Conservation (phyloP, 2,329 filamentous ascomycete species). For the Ophiosphaerella narmari region DNA sequence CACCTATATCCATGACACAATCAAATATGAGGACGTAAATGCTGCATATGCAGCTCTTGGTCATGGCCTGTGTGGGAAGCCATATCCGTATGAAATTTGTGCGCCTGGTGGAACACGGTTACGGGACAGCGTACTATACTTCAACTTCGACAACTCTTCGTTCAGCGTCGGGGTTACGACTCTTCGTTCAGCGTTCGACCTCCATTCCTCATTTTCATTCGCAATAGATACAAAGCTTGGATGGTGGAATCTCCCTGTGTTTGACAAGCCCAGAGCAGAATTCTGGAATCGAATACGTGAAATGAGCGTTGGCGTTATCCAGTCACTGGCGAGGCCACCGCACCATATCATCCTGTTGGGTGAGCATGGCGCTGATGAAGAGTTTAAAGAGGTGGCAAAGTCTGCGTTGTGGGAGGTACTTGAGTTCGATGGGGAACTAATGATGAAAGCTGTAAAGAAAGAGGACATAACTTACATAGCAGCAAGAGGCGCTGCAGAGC, state of each 20-base stretch:
- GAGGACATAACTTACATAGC: slow-evolving; percentile 15
- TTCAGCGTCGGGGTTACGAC: slow-evolving; percentile 26
- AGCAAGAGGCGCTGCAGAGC: slow-evolving; percentile 30
- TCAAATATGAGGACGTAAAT: slow-evolving; percentile 20
- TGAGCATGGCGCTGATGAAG: slow-evolving; percentile 22
- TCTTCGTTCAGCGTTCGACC: slow-evolving; percentile 10
- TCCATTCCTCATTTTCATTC: slow-evolving; percentile 9
- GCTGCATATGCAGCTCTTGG: slow-evolving; percentile 25
- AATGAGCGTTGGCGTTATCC: slow-evolving; percentile 18
- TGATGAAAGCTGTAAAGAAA: slow-evolving; percentile 15
- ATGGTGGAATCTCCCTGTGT: slow-evolving; percentile 32
- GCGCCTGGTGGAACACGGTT: no score
- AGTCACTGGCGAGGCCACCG: slow-evolving; percentile 13
- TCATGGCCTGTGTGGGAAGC: slow-evolving; percentile 15
- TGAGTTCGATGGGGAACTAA: slow-evolving; percentile 21
- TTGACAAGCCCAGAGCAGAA: slow-evolving; percentile 23
- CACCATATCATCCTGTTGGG: slow-evolving; percentile 30
- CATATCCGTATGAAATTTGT: not conserved
- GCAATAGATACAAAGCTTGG: slow-evolving; percentile 21
- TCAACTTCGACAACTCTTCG: slow-evolving; percentile 33
- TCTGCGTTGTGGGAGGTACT: slow-evolving; percentile 24
- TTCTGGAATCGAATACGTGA: slow-evolving; percentile 32
- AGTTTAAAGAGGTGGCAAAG: slow-evolving; percentile 28
- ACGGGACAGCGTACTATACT: slow-evolving; percentile 17
- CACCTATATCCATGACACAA: not conserved